A percentile compares a stretch with the other conserved stretches of the same genome.
phyloP scores from a whole-genome alignment of 495 filamentous ascomycete species.

The Xylaria cubensis region DNA sequence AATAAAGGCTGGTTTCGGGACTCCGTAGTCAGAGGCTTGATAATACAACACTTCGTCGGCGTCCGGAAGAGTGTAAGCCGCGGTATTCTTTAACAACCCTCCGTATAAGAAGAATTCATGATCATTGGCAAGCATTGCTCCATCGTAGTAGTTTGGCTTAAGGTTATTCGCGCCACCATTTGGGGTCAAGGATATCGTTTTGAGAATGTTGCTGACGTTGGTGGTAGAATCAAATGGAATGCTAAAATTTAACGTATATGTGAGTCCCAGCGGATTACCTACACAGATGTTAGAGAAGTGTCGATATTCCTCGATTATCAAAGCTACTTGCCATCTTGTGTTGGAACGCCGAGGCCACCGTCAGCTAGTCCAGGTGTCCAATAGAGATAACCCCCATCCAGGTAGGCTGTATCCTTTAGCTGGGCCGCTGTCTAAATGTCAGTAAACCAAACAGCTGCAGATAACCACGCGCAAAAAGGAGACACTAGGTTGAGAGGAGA shows the following conservation, averaged over 20 bases:
- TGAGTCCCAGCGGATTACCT: conserved; percentile 55
- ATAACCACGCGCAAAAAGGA: neutral
- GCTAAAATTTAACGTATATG: conserved; percentile 66
- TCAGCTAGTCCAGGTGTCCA: conserved; percentile 54
- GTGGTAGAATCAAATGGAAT: conserved; percentile 60
- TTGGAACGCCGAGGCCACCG: conserved; percentile 33
- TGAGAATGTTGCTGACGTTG: conserved; percentile 61
- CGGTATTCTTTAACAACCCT: conserved; percentile 43
- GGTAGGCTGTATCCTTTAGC: conserved; percentile 68
- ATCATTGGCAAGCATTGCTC: conserved; percentile 71
- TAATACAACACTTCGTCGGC: conserved; percentile 55
- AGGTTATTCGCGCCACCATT: conserved; percentile 59
- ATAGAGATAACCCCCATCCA: conserved; percentile 68
- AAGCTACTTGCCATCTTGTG: conserved; percentile 46
- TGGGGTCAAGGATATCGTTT: conserved; percentile 48
- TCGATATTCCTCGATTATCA: conserved; percentile 6
- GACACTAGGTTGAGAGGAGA: neutral
- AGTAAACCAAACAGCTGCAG: conserved; percentile 23
- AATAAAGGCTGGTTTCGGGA: conserved; percentile 45
- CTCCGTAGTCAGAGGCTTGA: conserved; percentile 57
- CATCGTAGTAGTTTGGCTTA: conserved; percentile 66
- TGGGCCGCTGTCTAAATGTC: conserved; percentile 51
- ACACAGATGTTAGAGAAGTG: conserved; percentile 16
- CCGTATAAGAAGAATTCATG: conserved; percentile 64
- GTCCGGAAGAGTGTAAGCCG: conserved; percentile 38